A percentile compares a stretch with the other conserved stretches of the same genome.
Evolutionary conservation across 345 rosid genomes (phyloP).

Genomic region (Lenwebbia sp.): DNA sequence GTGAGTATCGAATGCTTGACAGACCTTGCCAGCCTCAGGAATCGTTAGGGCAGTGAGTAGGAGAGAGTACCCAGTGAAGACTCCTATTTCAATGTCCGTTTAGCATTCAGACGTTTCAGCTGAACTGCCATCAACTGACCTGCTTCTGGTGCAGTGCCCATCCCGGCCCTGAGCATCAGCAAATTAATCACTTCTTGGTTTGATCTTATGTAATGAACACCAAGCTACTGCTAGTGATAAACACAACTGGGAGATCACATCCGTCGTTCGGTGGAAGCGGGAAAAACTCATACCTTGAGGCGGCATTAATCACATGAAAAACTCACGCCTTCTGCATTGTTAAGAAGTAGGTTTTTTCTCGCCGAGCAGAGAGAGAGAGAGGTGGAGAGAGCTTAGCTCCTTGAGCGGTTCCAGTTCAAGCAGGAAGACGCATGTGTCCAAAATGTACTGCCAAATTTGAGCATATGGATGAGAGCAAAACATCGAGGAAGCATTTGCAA

Average conservation of each 20-base stretch:
- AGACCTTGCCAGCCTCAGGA: slow-evolving; percentile 59
- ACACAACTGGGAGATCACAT: background rate
- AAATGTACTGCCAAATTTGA: slow-evolving; percentile 33
- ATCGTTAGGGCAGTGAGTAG: slow-evolving; percentile 66
- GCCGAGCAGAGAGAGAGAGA: background rate
- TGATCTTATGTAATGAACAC: background rate
- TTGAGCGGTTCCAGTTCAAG: slow-evolving; percentile 44
- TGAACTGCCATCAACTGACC: slow-evolving; percentile 56
- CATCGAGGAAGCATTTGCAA: background rate
- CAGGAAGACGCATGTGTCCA: slow-evolving; percentile 60
- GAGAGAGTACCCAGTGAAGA: slow-evolving; percentile 78
- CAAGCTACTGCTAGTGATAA: background rate
- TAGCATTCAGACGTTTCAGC: slow-evolving; percentile 42
- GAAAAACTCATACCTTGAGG: background rate
- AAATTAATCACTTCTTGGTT: background rate
- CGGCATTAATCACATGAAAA: background rate
- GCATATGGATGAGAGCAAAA: background rate
- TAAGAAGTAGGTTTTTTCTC: background rate
- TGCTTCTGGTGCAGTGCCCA: slow-evolving; percentile 64
- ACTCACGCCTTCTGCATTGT: background rate
- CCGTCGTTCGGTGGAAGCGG: background rate
- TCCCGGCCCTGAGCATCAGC: background rate
- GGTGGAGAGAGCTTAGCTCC: slow-evolving; percentile 30
- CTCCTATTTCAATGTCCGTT: slow-evolving; percentile 63
- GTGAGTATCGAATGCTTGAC: background rate